Conservation (phyloP, 2,329 filamentous ascomycete genomes). For the Alternaria consortialis region DNA sequence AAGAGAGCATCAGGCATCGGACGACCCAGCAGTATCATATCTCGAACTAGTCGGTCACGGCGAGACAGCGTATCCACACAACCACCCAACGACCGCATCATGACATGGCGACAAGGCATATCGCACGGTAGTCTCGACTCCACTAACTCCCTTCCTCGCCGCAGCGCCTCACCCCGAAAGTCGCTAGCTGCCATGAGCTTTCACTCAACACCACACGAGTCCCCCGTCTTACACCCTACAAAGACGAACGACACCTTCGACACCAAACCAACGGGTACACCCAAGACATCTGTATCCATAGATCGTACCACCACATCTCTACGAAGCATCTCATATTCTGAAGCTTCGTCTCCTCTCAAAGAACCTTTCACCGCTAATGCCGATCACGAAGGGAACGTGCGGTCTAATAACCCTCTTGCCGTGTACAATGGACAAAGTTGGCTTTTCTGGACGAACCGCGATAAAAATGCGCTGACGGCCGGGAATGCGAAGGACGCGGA, state of each 20-base stretch:
- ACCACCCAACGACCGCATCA: constrained; percentile 76
- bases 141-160: constrained; percentile 32
- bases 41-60: constrained; percentile 60
- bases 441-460: constrained; percentile 61
- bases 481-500: constrained; percentile 26
- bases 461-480: constrained; percentile 6
- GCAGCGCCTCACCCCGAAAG: constrained; percentile 62
- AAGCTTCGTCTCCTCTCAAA: constrained; percentile 14
- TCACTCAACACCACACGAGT: constrained; percentile 25
- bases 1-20: constrained; percentile 68
- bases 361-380: constrained; percentile 1
- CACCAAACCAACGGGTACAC: constrained; percentile 24
- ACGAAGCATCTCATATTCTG: constrained; percentile 23
- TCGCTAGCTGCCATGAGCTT: constrained; percentile 40
- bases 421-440: constrained; percentile 62
- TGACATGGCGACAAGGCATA: constrained; percentile 84
- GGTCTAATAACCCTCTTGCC: constrained; percentile 56
- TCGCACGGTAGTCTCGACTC: constrained; percentile 61
- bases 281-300: constrained; percentile 34
- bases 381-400: constrained; percentile 2
- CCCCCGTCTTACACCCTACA: constrained; percentile 27
- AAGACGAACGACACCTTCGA: constrained; percentile 22
- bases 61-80: constrained; percentile 58
- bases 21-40: constrained; percentile 63
- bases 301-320: constrained; percentile 11